A percentile compares a stretch with the other conserved stretches of the same genome.
These are phyloP conservation scores for Xanthoconium purpureum DNA, from an alignment of 768 basidiomycete species.

Conservation along the genomic window DNA sequence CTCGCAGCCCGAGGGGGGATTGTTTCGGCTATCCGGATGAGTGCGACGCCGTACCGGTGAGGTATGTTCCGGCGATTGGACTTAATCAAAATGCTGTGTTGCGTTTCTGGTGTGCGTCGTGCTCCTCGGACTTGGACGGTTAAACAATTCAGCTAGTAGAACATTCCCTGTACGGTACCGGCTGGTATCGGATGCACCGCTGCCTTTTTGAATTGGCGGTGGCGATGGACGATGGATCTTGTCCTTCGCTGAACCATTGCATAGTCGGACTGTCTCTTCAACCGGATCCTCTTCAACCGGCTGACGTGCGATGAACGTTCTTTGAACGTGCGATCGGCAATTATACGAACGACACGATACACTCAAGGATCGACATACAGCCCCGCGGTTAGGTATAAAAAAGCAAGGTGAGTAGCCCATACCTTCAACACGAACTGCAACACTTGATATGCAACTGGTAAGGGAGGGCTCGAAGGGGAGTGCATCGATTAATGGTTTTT, in stretches of 20 bases:
- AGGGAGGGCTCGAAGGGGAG: neutral
- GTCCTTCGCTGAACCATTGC: too few species aligned
- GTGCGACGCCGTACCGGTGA: slow-evolving; percentile 1
- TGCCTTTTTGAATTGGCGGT: neutral
- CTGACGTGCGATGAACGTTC: neutral
- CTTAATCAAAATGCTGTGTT: slow-evolving; percentile 7
- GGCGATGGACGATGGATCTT: neutral
- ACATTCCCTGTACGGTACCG: too few species aligned
- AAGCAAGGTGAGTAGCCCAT: neutral
- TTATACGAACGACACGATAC: neutral
- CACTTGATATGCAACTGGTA: slow-evolving; percentile 14
- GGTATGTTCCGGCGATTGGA: neutral
- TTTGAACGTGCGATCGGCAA: neutral
- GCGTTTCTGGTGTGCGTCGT: neutral
- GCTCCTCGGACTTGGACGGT: neutral
- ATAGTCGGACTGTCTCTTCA: neutral
- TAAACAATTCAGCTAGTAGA: neutral
- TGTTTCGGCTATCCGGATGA: neutral
- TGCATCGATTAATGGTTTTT: neutral
- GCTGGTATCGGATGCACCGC: too few species aligned
- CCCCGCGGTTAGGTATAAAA: neutral
- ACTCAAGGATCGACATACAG: neutral
- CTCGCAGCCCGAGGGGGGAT: too few species aligned
- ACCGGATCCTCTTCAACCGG: neutral
- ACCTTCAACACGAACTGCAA: neutral